These are phyloP conservation scores for Steccherinum ochraceum DNA, from an alignment of 768 basidiomycete species.

Conservation along the genomic window DNA sequence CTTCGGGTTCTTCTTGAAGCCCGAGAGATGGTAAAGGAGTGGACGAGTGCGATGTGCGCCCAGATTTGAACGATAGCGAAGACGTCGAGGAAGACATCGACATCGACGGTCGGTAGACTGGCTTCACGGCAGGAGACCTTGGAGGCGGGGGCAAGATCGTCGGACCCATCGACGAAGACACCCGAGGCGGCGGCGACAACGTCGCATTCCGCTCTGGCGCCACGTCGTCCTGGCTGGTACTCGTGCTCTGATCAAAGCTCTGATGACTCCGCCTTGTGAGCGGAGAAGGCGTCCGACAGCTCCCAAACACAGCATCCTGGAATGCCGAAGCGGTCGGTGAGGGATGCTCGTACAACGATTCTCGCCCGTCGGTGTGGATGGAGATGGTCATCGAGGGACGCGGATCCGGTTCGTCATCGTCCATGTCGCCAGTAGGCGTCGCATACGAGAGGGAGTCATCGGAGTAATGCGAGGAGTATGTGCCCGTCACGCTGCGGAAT, in stretches of 20 bases:
- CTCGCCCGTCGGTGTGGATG: conserved; percentile 37
- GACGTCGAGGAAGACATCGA: conserved; percentile 15
- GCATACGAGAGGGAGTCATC: conserved; percentile 30
- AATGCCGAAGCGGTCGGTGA: conserved; percentile 83
- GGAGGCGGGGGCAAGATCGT: conserved; percentile 53
- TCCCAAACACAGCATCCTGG: conserved; percentile 46
- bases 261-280: conserved; percentile 13
- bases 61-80: conserved; percentile 6
- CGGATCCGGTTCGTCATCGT: conserved; percentile 17
- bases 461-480: conserved; percentile 10
- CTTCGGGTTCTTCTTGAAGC: conserved; percentile 7
- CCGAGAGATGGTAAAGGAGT: conserved; percentile 5
- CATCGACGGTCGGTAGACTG: conserved; percentile 18
- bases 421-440: conserved; percentile 20
- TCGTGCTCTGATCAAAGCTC: conserved; percentile 2
- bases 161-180: conserved; percentile 55
- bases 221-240: not conserved
- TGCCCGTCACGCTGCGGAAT: conserved; percentile 13
- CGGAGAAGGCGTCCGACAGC: conserved; percentile 18
- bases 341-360: conserved; percentile 58
- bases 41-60: conserved; percentile 4
- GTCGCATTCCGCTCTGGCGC: conserved; percentile 14
- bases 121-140: conserved; percentile 17
- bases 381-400: conserved; percentile 49
- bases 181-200: conserved; percentile 53